phyloP scores from a whole-genome alignment of 192 early-diverging fungal genomes.

The Backusella psychrophila region DNA sequence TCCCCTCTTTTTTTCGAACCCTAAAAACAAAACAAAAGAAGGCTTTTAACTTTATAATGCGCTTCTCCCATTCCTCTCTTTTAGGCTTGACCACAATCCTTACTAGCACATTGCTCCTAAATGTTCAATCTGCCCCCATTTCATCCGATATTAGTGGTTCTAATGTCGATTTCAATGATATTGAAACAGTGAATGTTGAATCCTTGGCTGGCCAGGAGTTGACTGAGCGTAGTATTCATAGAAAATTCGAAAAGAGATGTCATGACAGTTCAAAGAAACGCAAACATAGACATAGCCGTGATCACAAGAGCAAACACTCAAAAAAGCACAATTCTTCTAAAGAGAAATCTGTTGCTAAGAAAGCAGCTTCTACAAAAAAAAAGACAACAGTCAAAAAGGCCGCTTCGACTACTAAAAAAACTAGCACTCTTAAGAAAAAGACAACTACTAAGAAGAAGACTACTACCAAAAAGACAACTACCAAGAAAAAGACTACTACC shows the following conservation, averaged over 20 bases:
- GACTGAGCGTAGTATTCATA: not conserved
- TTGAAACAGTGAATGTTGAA: not conserved
- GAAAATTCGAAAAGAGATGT: conserved; percentile 2
- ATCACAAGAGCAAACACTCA: not conserved
- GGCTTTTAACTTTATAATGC: not conserved
- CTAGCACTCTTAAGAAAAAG: not conserved
- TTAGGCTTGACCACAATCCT: conserved; percentile 1
- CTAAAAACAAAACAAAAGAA: not conserved
- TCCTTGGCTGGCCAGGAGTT: conserved; percentile 9
- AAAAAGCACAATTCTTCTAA: not conserved
- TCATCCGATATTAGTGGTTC: not conserved
- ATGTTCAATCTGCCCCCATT: not conserved
- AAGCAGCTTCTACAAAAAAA: not conserved
- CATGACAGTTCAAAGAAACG: not conserved
- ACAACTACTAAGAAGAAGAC: not conserved
- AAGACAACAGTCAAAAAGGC: not conserved
- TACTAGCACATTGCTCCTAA: not conserved
- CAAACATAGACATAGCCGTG: not conserved
- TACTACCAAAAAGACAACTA: not conserved
- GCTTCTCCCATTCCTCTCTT: conserved; percentile 14
- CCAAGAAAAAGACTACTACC: not conserved
- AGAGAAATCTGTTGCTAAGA: not conserved
- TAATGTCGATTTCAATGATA: not conserved
- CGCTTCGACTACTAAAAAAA: not conserved
- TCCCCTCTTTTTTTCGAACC: not conserved